Percentiles rank a stretch among this genome's conserved stretches.
These are phyloP conservation scores for Chaetomium cochliodes DNA, from an alignment of 495 filamentous ascomycete species.

Conservation along the genomic window DNA sequence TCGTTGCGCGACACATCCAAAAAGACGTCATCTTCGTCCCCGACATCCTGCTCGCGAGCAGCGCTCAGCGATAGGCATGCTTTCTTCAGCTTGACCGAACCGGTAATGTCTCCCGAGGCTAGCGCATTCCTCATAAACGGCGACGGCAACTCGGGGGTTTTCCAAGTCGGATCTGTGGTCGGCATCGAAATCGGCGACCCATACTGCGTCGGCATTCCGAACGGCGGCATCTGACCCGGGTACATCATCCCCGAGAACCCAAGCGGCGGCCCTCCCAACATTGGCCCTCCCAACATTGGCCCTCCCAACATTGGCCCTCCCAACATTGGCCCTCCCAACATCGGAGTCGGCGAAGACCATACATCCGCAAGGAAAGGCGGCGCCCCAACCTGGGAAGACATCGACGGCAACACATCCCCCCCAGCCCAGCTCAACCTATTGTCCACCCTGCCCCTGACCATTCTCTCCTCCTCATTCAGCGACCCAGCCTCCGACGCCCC, in stretches of 20 bases:
- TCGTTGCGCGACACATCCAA: constrained; percentile 17
- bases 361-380: constrained; percentile 13
- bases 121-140: constrained; percentile 15
- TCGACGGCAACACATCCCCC: background rate
- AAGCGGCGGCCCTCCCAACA: constrained; percentile 11
- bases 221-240: constrained; percentile 19
- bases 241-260: constrained; percentile 19
- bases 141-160: constrained; percentile 31
- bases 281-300: constrained; percentile 10
- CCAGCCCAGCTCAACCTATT: constrained; percentile 13
- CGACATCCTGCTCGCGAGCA: constrained; percentile 19
- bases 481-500: constrained; percentile 19
- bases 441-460: constrained; percentile 22
- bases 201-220: constrained; percentile 19
- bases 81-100: constrained; percentile 16
- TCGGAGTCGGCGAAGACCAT: constrained; percentile 4
- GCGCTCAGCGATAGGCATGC: constrained; percentile 15
- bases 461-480: constrained; percentile 33
- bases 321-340: constrained; percentile 13
- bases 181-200: constrained; percentile 11
- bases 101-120: background rate
- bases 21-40: constrained; percentile 37
- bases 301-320: constrained; percentile 13
- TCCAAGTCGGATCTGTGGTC: constrained; percentile 31
- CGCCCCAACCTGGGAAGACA: constrained; percentile 1